These are phyloP conservation scores for Withania somnifera DNA, from an alignment of 305 asterid genomes.

Conservation along the genomic window DNA sequence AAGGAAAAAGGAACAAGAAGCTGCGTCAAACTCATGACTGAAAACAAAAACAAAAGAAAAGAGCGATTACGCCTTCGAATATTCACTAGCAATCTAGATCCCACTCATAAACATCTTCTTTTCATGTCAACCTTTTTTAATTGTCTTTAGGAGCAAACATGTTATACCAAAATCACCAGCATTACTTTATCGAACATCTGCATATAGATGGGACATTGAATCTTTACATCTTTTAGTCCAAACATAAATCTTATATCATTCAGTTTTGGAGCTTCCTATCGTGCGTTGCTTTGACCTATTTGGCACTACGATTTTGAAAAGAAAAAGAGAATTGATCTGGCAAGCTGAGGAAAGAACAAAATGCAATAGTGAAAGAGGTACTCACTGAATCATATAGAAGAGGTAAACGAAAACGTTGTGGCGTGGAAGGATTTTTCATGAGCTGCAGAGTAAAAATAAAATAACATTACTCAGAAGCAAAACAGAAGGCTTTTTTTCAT, in stretches of 20 bases:
- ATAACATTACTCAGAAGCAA: constrained; percentile 3
- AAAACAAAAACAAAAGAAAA: not conserved
- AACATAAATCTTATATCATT: not conserved
- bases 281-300: not conserved
- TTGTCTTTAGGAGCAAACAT: not conserved
- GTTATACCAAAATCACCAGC: not conserved
- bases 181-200: not conserved
- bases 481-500: not conserved
- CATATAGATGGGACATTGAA: not conserved
- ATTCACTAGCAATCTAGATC: not conserved
- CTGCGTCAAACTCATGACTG: not conserved
- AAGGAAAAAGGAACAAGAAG: not conserved
- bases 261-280: not conserved
- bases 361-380: constrained; percentile 1
- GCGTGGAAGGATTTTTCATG: constrained; percentile 88
- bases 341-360: not conserved
- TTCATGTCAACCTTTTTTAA: not conserved
- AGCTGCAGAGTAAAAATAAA: constrained; percentile 45
- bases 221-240: not conserved
- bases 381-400: constrained; percentile 76
- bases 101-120: not conserved
- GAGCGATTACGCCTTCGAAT: not conserved
- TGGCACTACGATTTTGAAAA: not conserved
- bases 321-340: not conserved
- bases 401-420: constrained; percentile 82